phyloP scores from a whole-genome alignment of 345 rosid genomes.

The Sonneratia alba region DNA sequence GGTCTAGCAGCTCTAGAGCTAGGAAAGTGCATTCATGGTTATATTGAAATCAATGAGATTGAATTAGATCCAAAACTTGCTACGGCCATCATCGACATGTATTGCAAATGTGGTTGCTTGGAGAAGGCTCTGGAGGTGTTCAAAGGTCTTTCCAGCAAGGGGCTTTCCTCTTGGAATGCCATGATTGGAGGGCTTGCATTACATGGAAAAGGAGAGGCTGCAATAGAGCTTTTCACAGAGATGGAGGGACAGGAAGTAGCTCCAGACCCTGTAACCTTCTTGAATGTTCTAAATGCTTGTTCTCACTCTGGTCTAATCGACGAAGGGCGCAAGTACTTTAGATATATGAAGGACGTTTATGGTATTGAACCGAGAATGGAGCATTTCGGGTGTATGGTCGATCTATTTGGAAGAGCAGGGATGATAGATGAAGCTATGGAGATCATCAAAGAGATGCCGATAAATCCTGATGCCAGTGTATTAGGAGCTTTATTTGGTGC shows the following conservation, averaged over 20 bases:
- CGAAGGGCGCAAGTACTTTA: neutral
- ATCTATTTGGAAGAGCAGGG: constrained; percentile 38
- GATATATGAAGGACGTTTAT: constrained; percentile 3
- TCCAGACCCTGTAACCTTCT: neutral
- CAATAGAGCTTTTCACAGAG: neutral
- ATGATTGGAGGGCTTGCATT: neutral
- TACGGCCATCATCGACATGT: constrained; percentile 37
- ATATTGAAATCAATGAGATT: neutral
- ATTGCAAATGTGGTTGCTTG: constrained; percentile 39
- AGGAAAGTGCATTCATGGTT: neutral
- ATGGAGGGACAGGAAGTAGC: neutral
- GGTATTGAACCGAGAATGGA: constrained; percentile 21
- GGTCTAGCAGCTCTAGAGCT: neutral
- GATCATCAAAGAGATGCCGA: constrained; percentile 25
- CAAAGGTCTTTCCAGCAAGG: constrained; percentile 13
- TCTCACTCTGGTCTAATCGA: neutral
- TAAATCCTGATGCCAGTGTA: constrained; percentile 25
- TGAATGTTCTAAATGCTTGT: constrained; percentile 3
- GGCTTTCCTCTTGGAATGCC: constrained; percentile 14
- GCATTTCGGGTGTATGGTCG: constrained; percentile 37
- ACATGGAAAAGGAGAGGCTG: neutral
- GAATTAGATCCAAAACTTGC: constrained; percentile 18
- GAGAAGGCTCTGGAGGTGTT: constrained; percentile 33
- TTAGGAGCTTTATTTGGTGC: constrained; percentile 37
- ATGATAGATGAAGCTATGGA: constrained; percentile 28